These are phyloP conservation scores for Scenedesmus sp. DNA, from an alignment of 163 green algal genomes.

Conservation along the genomic window DNA sequence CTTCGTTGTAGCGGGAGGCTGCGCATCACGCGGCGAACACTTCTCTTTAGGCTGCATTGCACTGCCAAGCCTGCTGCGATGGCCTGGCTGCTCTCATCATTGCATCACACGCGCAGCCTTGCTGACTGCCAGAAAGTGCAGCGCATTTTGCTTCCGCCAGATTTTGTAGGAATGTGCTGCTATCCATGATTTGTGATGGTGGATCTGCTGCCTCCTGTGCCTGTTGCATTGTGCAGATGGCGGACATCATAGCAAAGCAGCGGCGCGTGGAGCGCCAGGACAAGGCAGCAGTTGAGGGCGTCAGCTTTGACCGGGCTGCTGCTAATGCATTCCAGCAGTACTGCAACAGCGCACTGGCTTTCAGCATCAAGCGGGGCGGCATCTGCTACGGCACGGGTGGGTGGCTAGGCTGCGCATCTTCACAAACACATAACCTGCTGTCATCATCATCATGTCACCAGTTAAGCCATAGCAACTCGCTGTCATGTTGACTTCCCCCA, in stretches of 20 bases:
- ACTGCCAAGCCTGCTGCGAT: too few species aligned
- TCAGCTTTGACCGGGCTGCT: slow-evolving; percentile 91
- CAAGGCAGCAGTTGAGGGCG: slow-evolving; percentile 72
- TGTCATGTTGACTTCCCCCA: too few species aligned
- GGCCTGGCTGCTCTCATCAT: neutral
- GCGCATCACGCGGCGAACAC: too few species aligned
- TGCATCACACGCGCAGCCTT: neutral
- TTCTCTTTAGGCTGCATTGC: neutral
- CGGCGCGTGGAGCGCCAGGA: slow-evolving; percentile 93
- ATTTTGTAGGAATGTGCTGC: too few species aligned
- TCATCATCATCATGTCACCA: too few species aligned
- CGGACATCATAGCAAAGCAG: slow-evolving; percentile 76
- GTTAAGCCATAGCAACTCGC: too few species aligned
- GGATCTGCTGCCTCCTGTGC: neutral
- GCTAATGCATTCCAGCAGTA: slow-evolving; percentile 91
- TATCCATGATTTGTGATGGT: too few species aligned
- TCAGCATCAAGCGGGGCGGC: slow-evolving; percentile 94
- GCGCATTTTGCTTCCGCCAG: too few species aligned
- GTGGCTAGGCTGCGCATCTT: too few species aligned
- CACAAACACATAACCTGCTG: too few species aligned
- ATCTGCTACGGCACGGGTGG: slow-evolving; percentile 91
- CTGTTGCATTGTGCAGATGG: slow-evolving; percentile 37
- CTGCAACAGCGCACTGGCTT: slow-evolving; percentile 76
- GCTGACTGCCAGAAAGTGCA: neutral
- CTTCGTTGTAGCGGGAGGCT: neutral